Percentiles rank a stretch among this genome's conserved stretches.
Conservation (phyloP, 306 rosid species). For the Citrullus colocynthis region DNA sequence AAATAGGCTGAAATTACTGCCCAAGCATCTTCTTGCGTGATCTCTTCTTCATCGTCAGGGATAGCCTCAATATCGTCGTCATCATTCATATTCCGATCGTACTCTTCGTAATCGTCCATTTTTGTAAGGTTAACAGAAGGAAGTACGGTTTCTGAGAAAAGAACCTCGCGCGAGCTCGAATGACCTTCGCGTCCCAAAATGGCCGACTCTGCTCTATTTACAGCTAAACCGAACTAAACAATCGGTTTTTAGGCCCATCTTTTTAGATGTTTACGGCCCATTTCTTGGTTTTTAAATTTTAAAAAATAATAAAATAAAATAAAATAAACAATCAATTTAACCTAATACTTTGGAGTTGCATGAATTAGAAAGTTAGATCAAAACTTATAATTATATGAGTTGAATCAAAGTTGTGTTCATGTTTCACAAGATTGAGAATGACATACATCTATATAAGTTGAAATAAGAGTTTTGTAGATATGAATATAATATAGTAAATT, state of each 20-base stretch:
- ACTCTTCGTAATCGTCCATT: slow-evolving; percentile 75
- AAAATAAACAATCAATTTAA: too few relatives aligned
- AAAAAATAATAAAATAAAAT: too few relatives aligned
- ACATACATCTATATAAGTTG: too few relatives aligned
- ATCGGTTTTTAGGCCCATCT: not conserved
- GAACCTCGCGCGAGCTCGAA: not conserved
- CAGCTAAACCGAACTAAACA: not conserved
- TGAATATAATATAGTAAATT: too few relatives aligned
- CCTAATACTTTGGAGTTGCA: too few relatives aligned
- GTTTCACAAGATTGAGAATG: too few relatives aligned
- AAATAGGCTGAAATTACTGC: slow-evolving; percentile 92
- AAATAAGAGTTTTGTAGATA: too few relatives aligned
- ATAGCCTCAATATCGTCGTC: slow-evolving; percentile 35
- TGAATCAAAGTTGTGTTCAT: too few relatives aligned
- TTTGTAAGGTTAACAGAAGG: not conserved
- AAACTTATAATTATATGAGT: too few relatives aligned
- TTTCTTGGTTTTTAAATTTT: not conserved
- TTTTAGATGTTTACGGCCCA: not conserved
- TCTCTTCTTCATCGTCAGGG: slow-evolving; percentile 74
- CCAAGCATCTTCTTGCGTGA: slow-evolving; percentile 96
- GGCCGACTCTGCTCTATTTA: not conserved
- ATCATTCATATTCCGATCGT: slow-evolving; percentile 51
- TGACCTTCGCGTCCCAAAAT: not conserved
- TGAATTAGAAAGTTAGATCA: too few relatives aligned
- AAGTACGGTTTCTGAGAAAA: not conserved